These are phyloP conservation scores for Monosporascus sp. DNA, from an alignment of 2,329 filamentous ascomycete genomes.

Conservation along the genomic window DNA sequence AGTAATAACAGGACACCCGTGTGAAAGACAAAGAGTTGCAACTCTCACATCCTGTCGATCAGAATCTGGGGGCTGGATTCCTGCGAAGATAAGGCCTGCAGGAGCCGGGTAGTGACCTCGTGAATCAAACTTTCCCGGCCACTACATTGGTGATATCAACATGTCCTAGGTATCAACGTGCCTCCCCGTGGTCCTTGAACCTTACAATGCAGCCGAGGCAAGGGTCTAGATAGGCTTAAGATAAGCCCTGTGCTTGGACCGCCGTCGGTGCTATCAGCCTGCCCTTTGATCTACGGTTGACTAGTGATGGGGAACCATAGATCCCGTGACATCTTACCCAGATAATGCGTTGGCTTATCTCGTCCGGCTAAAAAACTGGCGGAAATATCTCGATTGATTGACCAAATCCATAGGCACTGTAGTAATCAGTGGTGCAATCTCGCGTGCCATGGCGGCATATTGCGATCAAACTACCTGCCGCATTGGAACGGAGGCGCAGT, in stretches of 20 bases:
- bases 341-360: background rate
- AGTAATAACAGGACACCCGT: background rate
- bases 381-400: background rate
- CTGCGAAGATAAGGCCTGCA: background rate
- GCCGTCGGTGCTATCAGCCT: background rate
- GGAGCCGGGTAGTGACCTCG: background rate
- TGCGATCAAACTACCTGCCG: conserved; percentile 12
- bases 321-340: background rate
- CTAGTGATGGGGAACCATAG: background rate
- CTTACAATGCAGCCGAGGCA: background rate
- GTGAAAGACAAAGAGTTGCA: background rate
- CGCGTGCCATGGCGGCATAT: background rate
- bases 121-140: background rate
- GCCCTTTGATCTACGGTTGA: background rate
- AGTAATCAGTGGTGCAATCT: background rate
- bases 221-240: background rate
- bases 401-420: background rate
- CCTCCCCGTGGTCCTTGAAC: background rate
- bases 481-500: conserved; percentile 11
- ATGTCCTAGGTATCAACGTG: background rate
- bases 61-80: too few species aligned
- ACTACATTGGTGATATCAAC: background rate
- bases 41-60: background rate
- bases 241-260: background rate
- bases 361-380: background rate